These are phyloP conservation scores for Xylariaceae sp. DNA, from an alignment of 2,329 filamentous ascomycete genomes.

Conservation along the genomic window DNA sequence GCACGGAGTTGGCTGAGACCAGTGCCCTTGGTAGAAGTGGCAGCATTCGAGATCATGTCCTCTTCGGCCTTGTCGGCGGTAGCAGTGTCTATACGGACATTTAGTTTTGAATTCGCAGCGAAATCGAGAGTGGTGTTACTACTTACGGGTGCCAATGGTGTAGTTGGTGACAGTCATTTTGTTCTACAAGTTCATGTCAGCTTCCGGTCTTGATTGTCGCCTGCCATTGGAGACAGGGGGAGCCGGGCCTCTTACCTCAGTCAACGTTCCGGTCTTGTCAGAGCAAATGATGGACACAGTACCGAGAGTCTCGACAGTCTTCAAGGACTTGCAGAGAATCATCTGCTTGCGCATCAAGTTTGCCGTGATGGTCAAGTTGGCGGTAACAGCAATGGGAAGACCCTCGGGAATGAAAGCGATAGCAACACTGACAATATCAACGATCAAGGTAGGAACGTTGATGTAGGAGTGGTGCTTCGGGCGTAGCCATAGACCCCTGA, in stretches of 20 bases:
- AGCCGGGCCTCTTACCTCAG: constrained; percentile 37
- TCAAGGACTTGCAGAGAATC: constrained; percentile 72
- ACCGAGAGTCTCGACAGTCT: constrained; percentile 71
- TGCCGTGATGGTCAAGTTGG: constrained; percentile 68
- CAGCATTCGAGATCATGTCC: constrained; percentile 29
- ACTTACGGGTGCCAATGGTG: constrained; percentile 43
- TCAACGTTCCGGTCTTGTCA: constrained; percentile 70
- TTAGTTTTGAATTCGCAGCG: not conserved
- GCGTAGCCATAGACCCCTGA: constrained; percentile 63
- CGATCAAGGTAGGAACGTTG: constrained; percentile 64
- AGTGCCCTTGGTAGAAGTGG: constrained; percentile 23
- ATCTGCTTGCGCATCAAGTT: constrained; percentile 72
- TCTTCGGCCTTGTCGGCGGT: constrained; percentile 47
- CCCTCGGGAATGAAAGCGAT: constrained; percentile 74
- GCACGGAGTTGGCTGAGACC: constrained; percentile 54
- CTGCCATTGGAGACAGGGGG: not conserved
- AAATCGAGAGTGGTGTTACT: too few relatives aligned
- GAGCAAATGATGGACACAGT: constrained; percentile 69
- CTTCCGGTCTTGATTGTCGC: not conserved
- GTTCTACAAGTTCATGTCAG: constrained; percentile 40
- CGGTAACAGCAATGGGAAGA: constrained; percentile 62
- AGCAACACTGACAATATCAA: constrained; percentile 65
- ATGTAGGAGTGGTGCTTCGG: constrained; percentile 64
- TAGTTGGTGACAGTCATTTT: constrained; percentile 69
- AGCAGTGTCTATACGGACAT: constrained; percentile 33